Percentiles rank a stretch among this genome's conserved stretches.
phyloP scores from a whole-genome alignment of 768 basidiomycete species.

The Termitomyces sp. region DNA sequence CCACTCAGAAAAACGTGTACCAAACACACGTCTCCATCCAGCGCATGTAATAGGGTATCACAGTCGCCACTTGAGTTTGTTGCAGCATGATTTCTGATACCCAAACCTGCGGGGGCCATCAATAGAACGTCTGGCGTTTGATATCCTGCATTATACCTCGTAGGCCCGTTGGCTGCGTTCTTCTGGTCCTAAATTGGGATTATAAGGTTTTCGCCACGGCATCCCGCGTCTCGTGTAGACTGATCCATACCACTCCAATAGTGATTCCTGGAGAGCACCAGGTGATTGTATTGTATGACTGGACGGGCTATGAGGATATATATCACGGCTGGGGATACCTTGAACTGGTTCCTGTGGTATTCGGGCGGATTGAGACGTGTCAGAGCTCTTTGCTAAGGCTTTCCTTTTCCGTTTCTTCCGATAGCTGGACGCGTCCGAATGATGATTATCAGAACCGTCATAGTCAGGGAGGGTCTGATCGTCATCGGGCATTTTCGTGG shows the following conservation, averaged over 20 bases:
- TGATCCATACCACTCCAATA: conserved; percentile 67
- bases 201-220: conserved; percentile 86
- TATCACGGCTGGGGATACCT: not conserved
- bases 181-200: conserved; percentile 43
- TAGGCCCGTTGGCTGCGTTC: conserved; percentile 84
- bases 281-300: conserved; percentile 41
- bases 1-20: not conserved
- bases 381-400: not conserved
- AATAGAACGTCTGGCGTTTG: not conserved
- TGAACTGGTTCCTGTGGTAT: not conserved
- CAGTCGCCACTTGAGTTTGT: conserved; percentile 90
- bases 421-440: conserved; percentile 4
- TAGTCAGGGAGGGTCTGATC: not conserved
- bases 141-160: conserved; percentile 48
- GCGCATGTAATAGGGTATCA: conserved; percentile 87
- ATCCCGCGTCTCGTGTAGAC: conserved; percentile 70
- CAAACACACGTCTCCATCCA: conserved; percentile 78
- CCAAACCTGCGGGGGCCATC: conserved; percentile 55
- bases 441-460: conserved; percentile 13
- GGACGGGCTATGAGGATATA: conserved; percentile 34
- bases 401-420: conserved; percentile 5
- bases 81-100: conserved; percentile 94
- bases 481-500: not conserved
- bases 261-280: conserved; percentile 36
- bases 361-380: not conserved